Conservation (phyloP, 345 rosid genomes). For the Arabidopsis suecica region DNA sequence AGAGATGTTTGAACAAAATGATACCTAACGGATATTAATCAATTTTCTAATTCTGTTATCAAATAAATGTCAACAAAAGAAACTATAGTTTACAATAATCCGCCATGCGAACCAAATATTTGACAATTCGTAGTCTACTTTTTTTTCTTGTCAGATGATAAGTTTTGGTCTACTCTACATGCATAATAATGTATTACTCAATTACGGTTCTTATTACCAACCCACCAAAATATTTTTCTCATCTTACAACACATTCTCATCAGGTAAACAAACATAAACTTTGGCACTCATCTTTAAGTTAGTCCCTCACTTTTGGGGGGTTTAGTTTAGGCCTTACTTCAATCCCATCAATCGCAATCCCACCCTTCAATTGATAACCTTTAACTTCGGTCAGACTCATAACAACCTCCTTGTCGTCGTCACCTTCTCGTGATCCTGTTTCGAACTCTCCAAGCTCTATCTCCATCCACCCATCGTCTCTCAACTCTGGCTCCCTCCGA, state of each 20-base stretch:
- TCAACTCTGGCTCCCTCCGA: conserved; percentile 37
- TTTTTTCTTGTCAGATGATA: conserved; percentile 4
- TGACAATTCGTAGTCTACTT: neutral
- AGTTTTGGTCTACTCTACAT: neutral
- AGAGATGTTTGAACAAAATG: conserved; percentile 1
- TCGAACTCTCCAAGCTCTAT: conserved; percentile 72
- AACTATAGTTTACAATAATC: neutral
- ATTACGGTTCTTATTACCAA: neutral
- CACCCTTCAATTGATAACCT: conserved; percentile 79
- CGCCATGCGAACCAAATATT: neutral
- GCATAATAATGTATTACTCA: neutral
- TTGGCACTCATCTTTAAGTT: neutral
- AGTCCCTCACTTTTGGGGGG: neutral
- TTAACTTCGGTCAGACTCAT: conserved; percentile 75
- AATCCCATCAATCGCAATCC: conserved; percentile 72
- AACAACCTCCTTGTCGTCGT: conserved; percentile 42
- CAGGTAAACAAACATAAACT: neutral
- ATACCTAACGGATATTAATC: neutral
- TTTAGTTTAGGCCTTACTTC: conserved; percentile 66
- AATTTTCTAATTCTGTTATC: neutral
- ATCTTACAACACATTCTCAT: neutral
- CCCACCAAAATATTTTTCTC: neutral
- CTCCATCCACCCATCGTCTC: conserved; percentile 82
- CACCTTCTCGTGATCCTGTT: conserved; percentile 36
- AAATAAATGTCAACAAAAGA: neutral